Percentiles rank a stretch among this genome's conserved stretches.
Evolutionary conservation across 73 alveolate genomes (phyloP).

Genomic region (Paramecium octaurelia): DNA sequence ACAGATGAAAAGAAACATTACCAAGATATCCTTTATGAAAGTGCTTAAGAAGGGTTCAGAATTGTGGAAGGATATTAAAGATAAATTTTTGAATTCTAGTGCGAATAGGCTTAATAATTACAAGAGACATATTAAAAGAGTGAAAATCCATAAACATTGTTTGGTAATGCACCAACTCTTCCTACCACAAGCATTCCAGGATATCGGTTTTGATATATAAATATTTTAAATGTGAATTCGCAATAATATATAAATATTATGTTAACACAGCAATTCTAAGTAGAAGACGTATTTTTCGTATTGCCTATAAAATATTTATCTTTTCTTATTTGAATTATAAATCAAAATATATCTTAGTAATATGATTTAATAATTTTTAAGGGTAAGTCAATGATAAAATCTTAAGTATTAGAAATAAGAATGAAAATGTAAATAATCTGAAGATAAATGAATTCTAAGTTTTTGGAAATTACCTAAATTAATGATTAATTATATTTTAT

Average conservation of each 20-base stretch:
- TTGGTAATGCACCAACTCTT: conserved; percentile 49
- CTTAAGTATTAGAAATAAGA: too few species aligned
- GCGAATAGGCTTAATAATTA: conserved; percentile 17
- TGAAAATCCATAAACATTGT: background rate
- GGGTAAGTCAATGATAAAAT: too few species aligned
- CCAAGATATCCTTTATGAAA: conserved; percentile 13
- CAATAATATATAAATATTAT: too few species aligned
- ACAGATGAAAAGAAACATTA: conserved; percentile 36
- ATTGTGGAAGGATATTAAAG: conserved; percentile 49
- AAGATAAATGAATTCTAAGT: background rate
- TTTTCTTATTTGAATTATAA: too few species aligned
- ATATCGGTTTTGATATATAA: background rate
- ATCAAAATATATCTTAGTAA: too few species aligned
- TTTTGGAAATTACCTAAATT: background rate
- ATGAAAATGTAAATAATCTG: too few species aligned
- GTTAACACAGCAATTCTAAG: too few species aligned
- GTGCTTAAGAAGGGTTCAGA: conserved; percentile 34
- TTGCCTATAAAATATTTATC: too few species aligned
- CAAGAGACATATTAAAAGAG: conserved; percentile 24
- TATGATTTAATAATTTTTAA: too few species aligned
- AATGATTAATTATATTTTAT: background rate
- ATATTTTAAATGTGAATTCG: background rate
- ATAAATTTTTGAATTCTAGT: conserved; percentile 41
- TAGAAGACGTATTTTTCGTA: too few species aligned
- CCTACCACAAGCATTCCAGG: conserved; percentile 34